These are phyloP conservation scores for Albugo candida DNA, from an alignment of 352 stramenopile species.

Conservation along the genomic window DNA sequence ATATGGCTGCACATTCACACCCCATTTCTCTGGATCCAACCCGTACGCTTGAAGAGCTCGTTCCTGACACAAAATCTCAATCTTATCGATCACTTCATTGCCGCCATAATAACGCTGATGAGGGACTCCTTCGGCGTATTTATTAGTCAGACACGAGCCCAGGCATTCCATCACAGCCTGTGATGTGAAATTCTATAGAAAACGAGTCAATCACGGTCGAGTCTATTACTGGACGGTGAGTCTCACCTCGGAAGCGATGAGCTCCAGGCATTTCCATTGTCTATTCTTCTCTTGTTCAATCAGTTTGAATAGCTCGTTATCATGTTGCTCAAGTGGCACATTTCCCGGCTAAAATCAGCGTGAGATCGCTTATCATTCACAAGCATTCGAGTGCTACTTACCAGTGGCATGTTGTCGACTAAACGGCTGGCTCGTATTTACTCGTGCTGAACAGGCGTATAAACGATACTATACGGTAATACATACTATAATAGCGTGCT, in stretches of 20 bases:
- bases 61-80: conserved; percentile 88
- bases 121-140: conserved; percentile 96
- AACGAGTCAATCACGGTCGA: not conserved
- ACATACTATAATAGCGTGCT: too few species aligned
- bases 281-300: conserved; percentile 98
- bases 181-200: conserved; percentile 92
- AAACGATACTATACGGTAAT: too few species aligned
- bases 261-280: conserved; percentile 94
- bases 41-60: conserved; percentile 89
- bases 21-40: conserved; percentile 87
- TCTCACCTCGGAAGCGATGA: conserved; percentile 92
- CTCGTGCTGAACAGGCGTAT: too few species aligned
- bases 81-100: conserved; percentile 96
- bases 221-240: not conserved
- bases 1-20: conserved; percentile 98
- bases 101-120: conserved; percentile 95
- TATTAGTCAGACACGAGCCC: conserved; percentile 97
- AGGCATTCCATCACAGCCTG: conserved; percentile 97
- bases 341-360: conserved; percentile 23
- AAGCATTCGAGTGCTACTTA: too few species aligned
- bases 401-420: too few species aligned
- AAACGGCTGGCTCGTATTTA: too few species aligned
- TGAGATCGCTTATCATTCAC: not conserved
- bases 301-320: conserved; percentile 96
- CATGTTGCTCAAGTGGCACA: conserved; percentile 81